Evolutionary conservation across 305 asterid genomes (phyloP), one percentile per base, ranked within the genome.

Genomic region (Rubia tinctorum): DNA sequence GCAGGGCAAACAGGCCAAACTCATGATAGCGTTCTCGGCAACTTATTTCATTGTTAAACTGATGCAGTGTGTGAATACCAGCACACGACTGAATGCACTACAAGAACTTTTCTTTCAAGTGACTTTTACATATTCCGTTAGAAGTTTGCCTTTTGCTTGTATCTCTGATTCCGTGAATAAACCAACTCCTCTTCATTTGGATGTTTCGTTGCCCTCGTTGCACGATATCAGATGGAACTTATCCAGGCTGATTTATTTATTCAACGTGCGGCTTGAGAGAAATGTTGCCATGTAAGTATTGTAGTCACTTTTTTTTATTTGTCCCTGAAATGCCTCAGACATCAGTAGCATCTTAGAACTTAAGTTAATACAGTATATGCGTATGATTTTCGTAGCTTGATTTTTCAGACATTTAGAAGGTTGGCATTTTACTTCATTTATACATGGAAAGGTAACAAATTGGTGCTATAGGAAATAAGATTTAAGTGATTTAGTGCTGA

Each of bases 231-330:
- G 81, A 81, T 90, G 98, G 99, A 86, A 72, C 84, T 71, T 90
- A 14, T 83, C 97, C 75, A 88, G 99, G 79, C 76, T 92, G 62
- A 81, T 86, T 71, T 95, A 95, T 87, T 79, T 95, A 76, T 92
- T 95, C 91, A 90, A 95, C 88, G 86, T 88, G 45, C 99, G 91
- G 79, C 88, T 95, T 15, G 99, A 95, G 87, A 89, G 88, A 88
- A 95, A 92, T 76, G 94, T 95, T 74, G 91, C 96, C 82, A 89
- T 86, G 99, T 95, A 87, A 92, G 99, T 79, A 71, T 20, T 30
- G 56, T 59, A n/a, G 15, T 51, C 45, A 42, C 69, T 66, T 66
- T 12, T 7, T 53, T 65, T 30, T 34, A 55, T 23, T 25, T 71
- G n/a, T 44, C 68, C 20, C 14, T 64, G 22, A 22, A 64, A 40